A percentile compares a stretch with the other conserved stretches of the same genome.
phyloP scores from a whole-genome alignment of 352 stramenopile genomes.

The Pythium volutum region DNA sequence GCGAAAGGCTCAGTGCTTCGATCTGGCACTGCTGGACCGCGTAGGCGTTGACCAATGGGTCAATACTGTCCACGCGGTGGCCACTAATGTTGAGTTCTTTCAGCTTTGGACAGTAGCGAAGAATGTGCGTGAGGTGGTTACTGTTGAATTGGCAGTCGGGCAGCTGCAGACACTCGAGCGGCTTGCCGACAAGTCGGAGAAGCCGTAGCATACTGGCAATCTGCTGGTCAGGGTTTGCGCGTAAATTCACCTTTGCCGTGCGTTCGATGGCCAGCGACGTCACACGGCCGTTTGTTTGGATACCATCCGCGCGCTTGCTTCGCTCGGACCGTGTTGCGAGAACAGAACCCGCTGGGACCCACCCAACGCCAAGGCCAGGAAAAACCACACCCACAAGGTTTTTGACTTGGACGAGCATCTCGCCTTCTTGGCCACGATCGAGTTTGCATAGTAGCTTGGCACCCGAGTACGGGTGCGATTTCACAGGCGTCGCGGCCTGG shows the following conservation, averaged over 20 bases:
- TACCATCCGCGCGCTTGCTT: background rate
- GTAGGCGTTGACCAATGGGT: constrained; percentile 6
- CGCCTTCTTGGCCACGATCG: constrained; percentile 22
- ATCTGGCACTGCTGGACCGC: background rate
- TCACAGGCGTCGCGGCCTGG: constrained; percentile 5
- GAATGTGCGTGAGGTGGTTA: constrained; percentile 8
- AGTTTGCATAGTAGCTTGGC: constrained; percentile 15
- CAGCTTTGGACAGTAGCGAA: constrained; percentile 8
- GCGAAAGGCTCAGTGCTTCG: constrained; percentile 1
- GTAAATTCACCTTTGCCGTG: background rate
- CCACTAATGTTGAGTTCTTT: constrained; percentile 13
- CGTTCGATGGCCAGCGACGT: constrained; percentile 3
- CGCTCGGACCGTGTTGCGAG: background rate
- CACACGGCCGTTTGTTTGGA: background rate
- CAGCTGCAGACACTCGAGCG: constrained; percentile 4
- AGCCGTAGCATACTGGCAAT: background rate
- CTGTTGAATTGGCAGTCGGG: background rate
- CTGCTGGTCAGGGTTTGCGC: background rate
- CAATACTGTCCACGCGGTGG: background rate
- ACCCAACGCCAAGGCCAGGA: constrained; percentile 33
- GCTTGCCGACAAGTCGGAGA: background rate
- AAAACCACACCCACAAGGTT: constrained; percentile 35
- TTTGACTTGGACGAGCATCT: constrained; percentile 24
- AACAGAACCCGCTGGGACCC: constrained; percentile 17
- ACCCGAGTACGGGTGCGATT: background rate